phyloP scores from a whole-genome alignment of 140 eudicot genomes.

The Anethum foeniculum region DNA sequence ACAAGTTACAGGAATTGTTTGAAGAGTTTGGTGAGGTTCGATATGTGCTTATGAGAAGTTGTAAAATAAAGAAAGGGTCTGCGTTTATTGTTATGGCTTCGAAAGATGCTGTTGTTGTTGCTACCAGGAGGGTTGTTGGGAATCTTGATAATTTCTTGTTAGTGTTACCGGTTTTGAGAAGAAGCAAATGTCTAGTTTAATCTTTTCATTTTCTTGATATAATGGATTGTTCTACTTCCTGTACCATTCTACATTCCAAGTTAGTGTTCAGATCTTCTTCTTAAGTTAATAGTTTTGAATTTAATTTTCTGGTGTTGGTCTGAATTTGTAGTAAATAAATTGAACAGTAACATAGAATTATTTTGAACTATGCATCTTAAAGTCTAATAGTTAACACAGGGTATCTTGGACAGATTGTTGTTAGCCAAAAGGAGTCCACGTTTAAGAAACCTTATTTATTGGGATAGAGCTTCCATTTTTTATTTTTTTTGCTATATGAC shows the following conservation, averaged over 20 bases:
- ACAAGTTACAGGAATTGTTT: slow-evolving; percentile 32
- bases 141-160: slow-evolving; percentile 54
- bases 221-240: too few relatives aligned
- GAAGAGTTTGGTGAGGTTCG: slow-evolving; percentile 59
- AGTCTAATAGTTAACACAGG: not conserved
- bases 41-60: slow-evolving; percentile 59
- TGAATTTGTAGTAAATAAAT: not conserved
- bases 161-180: slow-evolving; percentile 32
- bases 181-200: too few relatives aligned
- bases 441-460: not conserved
- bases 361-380: not conserved
- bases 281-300: not conserved
- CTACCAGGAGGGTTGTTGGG: slow-evolving; percentile 43
- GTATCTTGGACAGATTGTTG: not conserved
- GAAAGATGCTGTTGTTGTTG: slow-evolving; percentile 63
- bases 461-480: not conserved
- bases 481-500: too few relatives aligned
- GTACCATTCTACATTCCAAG: too few relatives aligned
- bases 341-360: not conserved
- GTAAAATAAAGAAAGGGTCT: slow-evolving; percentile 47
- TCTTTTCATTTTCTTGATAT: too few relatives aligned
- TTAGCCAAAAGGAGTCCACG: not conserved
- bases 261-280: too few relatives aligned
- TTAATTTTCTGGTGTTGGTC: not conserved
- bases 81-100: slow-evolving; percentile 67